These are phyloP conservation scores for Lactarius indigo DNA, from an alignment of 768 basidiomycete genomes.

Conservation along the genomic window DNA sequence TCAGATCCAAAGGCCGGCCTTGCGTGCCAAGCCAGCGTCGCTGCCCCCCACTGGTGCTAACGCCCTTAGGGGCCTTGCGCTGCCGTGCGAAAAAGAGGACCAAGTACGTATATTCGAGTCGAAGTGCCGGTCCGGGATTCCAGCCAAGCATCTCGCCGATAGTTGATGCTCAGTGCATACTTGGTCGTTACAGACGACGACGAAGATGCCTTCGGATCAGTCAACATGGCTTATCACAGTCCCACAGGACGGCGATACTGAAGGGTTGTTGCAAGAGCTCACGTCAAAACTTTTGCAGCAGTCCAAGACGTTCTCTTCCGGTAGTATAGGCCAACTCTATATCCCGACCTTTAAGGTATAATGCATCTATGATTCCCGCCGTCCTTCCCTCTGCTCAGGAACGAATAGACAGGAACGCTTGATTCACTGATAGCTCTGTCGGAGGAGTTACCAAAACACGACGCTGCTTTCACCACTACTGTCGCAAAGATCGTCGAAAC, in stretches of 20 bases:
- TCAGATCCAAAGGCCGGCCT: background rate
- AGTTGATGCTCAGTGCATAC: background rate
- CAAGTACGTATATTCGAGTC: background rate
- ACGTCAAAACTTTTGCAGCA: constrained; percentile 57
- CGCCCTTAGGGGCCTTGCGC: background rate
- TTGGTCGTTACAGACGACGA: constrained; percentile 33
- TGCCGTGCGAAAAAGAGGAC: background rate
- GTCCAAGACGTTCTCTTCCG: constrained; percentile 45
- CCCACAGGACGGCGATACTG: constrained; percentile 83
- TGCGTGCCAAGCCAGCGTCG: too few species aligned
- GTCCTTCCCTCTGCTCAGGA: background rate
- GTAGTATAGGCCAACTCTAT: constrained; percentile 58
- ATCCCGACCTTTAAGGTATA: constrained; percentile 92
- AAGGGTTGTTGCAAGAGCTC: constrained; percentile 66
- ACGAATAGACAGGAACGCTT: constrained; percentile 82
- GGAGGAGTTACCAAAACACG: constrained; percentile 91
- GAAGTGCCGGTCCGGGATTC: background rate
- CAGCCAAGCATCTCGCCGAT: background rate
- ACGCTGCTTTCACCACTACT: constrained; percentile 77
- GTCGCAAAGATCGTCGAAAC: constrained; percentile 95
- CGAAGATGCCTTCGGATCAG: constrained; percentile 87
- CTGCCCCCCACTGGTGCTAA: too few species aligned
- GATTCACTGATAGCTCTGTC: constrained; percentile 85
- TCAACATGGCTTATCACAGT: constrained; percentile 91
- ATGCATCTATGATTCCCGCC: constrained; percentile 17